Conservation (phyloP, 2,329 filamentous ascomycete genomes). For the Geosmithia flava region DNA sequence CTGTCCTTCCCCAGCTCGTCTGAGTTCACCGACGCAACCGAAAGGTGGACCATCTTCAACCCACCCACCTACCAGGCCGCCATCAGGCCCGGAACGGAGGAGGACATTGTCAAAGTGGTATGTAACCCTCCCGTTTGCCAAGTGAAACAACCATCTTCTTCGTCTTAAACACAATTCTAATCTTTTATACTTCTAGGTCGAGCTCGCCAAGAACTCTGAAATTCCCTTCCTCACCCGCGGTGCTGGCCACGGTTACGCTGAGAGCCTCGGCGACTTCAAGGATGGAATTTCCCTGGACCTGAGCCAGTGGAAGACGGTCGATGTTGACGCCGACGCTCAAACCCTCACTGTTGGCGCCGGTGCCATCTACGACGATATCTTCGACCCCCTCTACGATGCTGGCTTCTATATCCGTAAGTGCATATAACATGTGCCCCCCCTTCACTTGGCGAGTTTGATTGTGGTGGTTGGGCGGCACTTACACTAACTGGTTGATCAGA, state of each 20-base stretch:
- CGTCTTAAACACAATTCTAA: not conserved
- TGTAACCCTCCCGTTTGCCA: not conserved
- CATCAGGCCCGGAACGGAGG: not conserved
- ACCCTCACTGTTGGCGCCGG: constrained; percentile 3
- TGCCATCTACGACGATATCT: constrained; percentile 3
- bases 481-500: not conserved
- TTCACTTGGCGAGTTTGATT: no score
- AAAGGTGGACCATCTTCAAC: not conserved
- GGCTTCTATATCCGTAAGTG: not conserved
- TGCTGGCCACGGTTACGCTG: constrained; percentile 4
- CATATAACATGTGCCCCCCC: no score
- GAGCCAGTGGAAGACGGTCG: constrained; percentile 5
- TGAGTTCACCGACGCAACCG: not conserved
- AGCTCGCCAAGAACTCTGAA: constrained; percentile 3
- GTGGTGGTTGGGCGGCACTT: no score
- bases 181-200: constrained; percentile 5
- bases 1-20: not conserved
- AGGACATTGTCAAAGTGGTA: not conserved
- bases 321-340: not conserved
- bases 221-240: constrained; percentile 7
- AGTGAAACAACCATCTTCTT: constrained; percentile 8
- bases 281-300: constrained; percentile 6
- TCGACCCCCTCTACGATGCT: not conserved
- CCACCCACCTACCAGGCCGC: not conserved
- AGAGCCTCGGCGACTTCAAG: constrained; percentile 1